Evolutionary conservation across 2,329 filamentous ascomycete genomes (phyloP), one percentile per base, ranked within the genome.

Genomic region (Aspergillus niger): DNA sequence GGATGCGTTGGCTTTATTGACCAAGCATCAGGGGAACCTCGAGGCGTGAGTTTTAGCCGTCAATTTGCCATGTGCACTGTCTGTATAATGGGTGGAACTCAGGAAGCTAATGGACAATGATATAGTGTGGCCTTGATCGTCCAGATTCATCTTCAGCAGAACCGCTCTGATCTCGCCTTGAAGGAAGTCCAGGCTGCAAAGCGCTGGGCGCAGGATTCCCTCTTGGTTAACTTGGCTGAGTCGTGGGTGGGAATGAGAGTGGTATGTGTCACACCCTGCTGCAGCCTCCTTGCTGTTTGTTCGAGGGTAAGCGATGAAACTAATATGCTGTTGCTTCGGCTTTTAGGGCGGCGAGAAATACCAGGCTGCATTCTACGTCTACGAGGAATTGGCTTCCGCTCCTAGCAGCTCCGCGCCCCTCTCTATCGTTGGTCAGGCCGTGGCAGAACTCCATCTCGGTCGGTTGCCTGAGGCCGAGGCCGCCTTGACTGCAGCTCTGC

Each of bases 341-440:
- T 10, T 39, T 8, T 36, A 96, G 90, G 94, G 94, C 72, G 93
- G 93, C 67, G 92, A 97, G 69, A 95, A 92, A 76, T 98, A 98
- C 79, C 95, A 98, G 73, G 91, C 95, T 73, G 89, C 94, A 17
- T 98, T 96, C 79, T 98, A 99, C 82, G 94, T 98, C 63, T 98
- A 92, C 72, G 94, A 98, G 79, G 95, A 99, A 78, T 86, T 98
- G 52, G 94, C 95, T 4, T 91, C 96, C 73, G 89, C 91, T 28
- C 89, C 92, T 2, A 88, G 91, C 32, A 92, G 91, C 17, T 88
- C 91, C 52, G 91, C 91, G 15, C 83, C 89, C 55, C 83, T 88
- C 67, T 90, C 87, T 17, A 85, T 97, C 58, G 87, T 97, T 62
- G 89, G 91, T 20, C 95, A 98, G 80, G 94, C 93, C 26, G 87